Conservation (phyloP, 768 basidiomycete species). For the Mycena floridula region DNA sequence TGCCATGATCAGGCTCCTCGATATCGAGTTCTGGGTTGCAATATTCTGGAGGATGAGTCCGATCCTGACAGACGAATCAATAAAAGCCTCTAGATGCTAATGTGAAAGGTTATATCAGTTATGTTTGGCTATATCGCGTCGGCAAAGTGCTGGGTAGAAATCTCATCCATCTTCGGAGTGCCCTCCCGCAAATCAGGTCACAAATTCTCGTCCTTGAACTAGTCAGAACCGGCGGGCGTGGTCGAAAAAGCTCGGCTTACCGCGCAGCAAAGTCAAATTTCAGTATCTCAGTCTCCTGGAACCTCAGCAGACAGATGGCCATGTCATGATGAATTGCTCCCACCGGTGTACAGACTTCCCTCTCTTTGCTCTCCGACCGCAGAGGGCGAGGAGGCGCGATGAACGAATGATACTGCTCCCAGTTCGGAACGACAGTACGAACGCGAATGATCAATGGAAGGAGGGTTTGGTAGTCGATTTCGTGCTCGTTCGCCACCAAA, state of each 20-base stretch:
- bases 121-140: slow-evolving; percentile 56
- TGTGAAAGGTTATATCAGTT: slow-evolving; percentile 60
- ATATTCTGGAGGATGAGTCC: slow-evolving; percentile 75
- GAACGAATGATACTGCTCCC: too few species aligned
- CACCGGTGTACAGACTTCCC: too few species aligned
- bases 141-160: slow-evolving; percentile 67
- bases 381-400: too few species aligned
- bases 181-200: slow-evolving; percentile 70
- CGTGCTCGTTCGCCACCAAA: too few species aligned
- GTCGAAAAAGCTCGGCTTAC: slow-evolving; percentile 21
- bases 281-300: too few species aligned
- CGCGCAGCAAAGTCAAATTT: slow-evolving; percentile 63
- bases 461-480: too few species aligned
- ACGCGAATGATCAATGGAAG: too few species aligned
- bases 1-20: slow-evolving; percentile 80
- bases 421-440: too few species aligned
- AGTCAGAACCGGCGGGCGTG: neutral
- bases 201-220: slow-evolving; percentile 72
- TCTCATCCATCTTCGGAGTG: slow-evolving; percentile 48
- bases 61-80: slow-evolving; percentile 53
- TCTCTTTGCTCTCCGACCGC: too few species aligned
- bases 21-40: slow-evolving; percentile 82
- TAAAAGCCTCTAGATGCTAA: neutral
- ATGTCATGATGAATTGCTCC: too few species aligned
- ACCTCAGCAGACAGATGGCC: too few species aligned